These are phyloP conservation scores for Fragaria ananassa DNA, from an alignment of 306 rosid genomes.

Conservation along the genomic window DNA sequence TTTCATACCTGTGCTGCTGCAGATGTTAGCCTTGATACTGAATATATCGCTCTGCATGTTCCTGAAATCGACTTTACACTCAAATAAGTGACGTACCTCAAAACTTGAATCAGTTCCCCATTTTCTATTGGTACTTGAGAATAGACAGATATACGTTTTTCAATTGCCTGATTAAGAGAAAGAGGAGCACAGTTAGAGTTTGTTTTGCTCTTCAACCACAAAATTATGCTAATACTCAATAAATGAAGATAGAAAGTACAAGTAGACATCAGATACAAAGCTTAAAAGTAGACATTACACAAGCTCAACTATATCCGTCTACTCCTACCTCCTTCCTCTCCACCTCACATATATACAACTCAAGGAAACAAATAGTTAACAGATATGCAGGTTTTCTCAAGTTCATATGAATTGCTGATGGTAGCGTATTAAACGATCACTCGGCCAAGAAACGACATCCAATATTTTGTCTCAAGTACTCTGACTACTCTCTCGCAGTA, in stretches of 20 bases:
- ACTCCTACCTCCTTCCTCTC: slow-evolving; percentile 1
- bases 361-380: background rate
- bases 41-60: slow-evolving; percentile 20
- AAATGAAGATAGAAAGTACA: background rate
- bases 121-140: slow-evolving; percentile 89
- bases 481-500: background rate
- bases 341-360: background rate
- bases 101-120: slow-evolving; percentile 91
- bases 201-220: background rate
- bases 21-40: slow-evolving; percentile 62
- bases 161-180: slow-evolving; percentile 63
- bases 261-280: background rate
- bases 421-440: too few species aligned
- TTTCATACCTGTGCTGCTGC: slow-evolving; percentile 97
- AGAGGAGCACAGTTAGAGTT: background rate
- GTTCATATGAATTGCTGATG: background rate
- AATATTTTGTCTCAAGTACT: background rate
- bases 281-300: background rate
- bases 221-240: background rate
- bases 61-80: slow-evolving; percentile 7
- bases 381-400: background rate
- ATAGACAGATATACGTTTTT: slow-evolving; percentile 87
- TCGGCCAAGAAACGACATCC: background rate
- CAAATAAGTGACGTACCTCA: slow-evolving; percentile 61
- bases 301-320: background rate